Conservation (phyloP, 805 yeast species). For the Hyphopichia homilentoma region DNA sequence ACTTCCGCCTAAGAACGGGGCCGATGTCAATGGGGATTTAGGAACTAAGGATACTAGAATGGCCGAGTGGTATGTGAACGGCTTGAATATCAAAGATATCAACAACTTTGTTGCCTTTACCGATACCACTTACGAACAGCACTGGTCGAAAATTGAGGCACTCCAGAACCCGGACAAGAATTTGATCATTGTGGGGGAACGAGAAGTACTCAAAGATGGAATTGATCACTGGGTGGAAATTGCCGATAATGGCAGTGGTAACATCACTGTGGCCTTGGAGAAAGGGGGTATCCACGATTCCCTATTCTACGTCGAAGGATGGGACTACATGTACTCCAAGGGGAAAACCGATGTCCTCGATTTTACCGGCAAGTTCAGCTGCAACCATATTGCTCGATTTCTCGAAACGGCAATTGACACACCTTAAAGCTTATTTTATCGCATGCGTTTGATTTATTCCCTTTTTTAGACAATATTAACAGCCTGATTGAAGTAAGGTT, state of each 20-base stretch:
- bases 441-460: background rate
- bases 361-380: constrained; percentile 12
- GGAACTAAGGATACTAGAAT: constrained; percentile 22
- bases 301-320: constrained; percentile 29
- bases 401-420: constrained; percentile 6
- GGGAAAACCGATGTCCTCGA: constrained; percentile 9
- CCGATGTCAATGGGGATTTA: constrained; percentile 26
- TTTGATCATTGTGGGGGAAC: constrained; percentile 27
- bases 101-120: constrained; percentile 20
- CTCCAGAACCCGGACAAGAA: constrained; percentile 14
- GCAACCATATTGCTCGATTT: constrained; percentile 13
- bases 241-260: constrained; percentile 10
- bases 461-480: no score
- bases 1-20: constrained; percentile 18
- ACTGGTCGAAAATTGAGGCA: constrained; percentile 24
- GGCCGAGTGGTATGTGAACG: constrained; percentile 32
- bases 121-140: constrained; percentile 16
- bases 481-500: no score
- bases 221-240: constrained; percentile 21
- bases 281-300: constrained; percentile 35
- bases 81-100: constrained; percentile 10
- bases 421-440: background rate
- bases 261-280: constrained; percentile 17
- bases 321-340: constrained; percentile 21
- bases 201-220: constrained; percentile 29